Percentiles rank a stretch among this genome's conserved stretches.
These are phyloP conservation scores for Amanita rubescens DNA, from an alignment of 768 basidiomycete genomes.

Conservation along the genomic window DNA sequence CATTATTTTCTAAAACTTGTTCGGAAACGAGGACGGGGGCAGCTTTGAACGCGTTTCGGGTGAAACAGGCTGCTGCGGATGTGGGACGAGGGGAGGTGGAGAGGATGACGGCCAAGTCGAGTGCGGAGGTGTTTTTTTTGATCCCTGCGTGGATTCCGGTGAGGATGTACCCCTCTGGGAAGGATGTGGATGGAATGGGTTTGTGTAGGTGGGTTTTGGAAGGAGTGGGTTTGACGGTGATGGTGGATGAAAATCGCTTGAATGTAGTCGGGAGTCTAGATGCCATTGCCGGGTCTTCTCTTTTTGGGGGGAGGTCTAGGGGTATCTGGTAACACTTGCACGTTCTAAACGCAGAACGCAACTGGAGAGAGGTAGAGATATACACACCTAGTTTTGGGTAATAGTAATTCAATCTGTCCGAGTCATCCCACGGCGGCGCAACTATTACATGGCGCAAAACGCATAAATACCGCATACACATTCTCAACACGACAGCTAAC, in stretches of 20 bases:
- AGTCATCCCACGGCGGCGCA: no score
- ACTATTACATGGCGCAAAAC: no score
- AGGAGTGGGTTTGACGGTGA: slow-evolving; percentile 49
- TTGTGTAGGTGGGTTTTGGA: slow-evolving; percentile 59
- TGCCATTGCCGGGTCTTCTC: no score
- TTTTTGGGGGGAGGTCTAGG: no score
- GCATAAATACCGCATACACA: no score
- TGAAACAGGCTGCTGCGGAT: slow-evolving; percentile 89
- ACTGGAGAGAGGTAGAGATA: not conserved
- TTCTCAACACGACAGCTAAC: no score
- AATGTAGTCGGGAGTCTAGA: slow-evolving; percentile 12
- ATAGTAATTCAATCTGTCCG: no score
- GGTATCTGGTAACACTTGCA: not conserved
- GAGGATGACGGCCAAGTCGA: slow-evolving; percentile 80
- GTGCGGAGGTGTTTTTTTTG: no score
- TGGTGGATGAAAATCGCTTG: slow-evolving; percentile 36
- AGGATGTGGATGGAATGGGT: slow-evolving; percentile 45
- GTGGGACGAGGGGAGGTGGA: slow-evolving; percentile 70
- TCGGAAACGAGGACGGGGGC: slow-evolving; percentile 88
- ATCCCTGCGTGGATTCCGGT: no score
- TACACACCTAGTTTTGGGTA: no score
- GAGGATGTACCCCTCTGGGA: slow-evolving; percentile 73
- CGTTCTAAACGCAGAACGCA: not conserved
- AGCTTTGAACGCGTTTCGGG: slow-evolving; percentile 93
- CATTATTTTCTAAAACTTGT: slow-evolving; percentile 57